phyloP scores from a whole-genome alignment of 495 filamentous ascomycete genomes.

The Saxophila tyrrhenica region DNA sequence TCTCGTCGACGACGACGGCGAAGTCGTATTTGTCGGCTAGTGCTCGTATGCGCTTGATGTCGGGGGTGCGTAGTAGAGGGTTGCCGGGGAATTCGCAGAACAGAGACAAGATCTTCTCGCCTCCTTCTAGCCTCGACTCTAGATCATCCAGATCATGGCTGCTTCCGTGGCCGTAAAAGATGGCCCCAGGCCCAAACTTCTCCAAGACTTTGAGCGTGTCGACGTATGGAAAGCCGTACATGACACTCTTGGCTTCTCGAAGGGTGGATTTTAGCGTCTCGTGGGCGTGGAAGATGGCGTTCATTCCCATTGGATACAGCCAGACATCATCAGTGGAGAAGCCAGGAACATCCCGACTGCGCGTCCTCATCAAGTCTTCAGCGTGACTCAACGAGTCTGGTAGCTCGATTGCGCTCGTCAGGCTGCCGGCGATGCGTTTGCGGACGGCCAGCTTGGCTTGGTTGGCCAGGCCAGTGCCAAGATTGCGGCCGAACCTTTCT shows the following conservation, averaged over 20 bases:
- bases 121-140: slow-evolving; percentile 54
- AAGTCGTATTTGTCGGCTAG: slow-evolving; percentile 82
- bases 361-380: slow-evolving; percentile 13
- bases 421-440: slow-evolving; percentile 75
- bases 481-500: slow-evolving; percentile 86
- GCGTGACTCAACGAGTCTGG: slow-evolving; percentile 44
- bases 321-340: slow-evolving; percentile 85
- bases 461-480: slow-evolving; percentile 61
- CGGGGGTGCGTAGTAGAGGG: slow-evolving; percentile 72
- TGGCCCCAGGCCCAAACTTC: slow-evolving; percentile 85
- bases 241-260: slow-evolving; percentile 52
- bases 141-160: slow-evolving; percentile 77
- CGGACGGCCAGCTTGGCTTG: slow-evolving; percentile 80
- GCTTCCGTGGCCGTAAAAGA: slow-evolving; percentile 82
- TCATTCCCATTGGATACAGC: slow-evolving; percentile 85
- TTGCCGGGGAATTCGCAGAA: slow-evolving; percentile 96
- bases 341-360: slow-evolving; percentile 40
- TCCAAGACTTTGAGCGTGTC: slow-evolving; percentile 91
- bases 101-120: slow-evolving; percentile 70
- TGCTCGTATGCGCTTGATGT: slow-evolving; percentile 64
- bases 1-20: slow-evolving; percentile 87
- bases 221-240: slow-evolving; percentile 83
- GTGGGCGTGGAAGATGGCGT: slow-evolving; percentile 82
- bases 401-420: slow-evolving; percentile 62
- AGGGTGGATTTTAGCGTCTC: slow-evolving; percentile 53